Evolutionary conservation across 2,329 filamentous ascomycete genomes (phyloP).

Genomic region (Parafenestella ontariensis): DNA sequence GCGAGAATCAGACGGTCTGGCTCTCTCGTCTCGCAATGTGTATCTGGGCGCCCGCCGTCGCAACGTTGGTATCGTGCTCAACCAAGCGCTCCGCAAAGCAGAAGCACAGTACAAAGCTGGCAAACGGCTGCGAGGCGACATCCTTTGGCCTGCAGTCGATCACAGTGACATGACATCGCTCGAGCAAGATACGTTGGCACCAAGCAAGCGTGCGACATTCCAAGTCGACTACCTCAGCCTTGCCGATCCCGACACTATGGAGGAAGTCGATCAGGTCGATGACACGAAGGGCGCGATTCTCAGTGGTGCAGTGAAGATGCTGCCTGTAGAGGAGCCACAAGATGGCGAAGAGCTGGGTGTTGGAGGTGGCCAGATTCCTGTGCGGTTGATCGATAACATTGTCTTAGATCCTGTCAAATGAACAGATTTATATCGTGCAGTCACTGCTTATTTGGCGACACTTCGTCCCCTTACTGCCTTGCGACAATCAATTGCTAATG

Average conservation of each 20-base stretch:
- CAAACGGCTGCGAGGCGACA: conserved; percentile 64
- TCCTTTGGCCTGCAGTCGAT: conserved; percentile 74
- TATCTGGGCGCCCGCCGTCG: conserved; percentile 83
- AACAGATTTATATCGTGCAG: neutral
- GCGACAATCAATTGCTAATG: neutral
- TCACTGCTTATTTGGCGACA: neutral
- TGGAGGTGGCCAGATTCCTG: conserved; percentile 75
- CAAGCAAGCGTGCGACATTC: conserved; percentile 70
- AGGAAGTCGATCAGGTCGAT: conserved; percentile 78
- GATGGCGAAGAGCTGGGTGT: conserved; percentile 74
- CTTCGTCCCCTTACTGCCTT: neutral
- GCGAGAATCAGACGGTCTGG: conserved; percentile 81
- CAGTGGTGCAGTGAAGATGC: conserved; percentile 90
- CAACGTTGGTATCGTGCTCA: conserved; percentile 74
- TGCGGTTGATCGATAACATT: conserved; percentile 94
- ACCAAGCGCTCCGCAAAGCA: conserved; percentile 72
- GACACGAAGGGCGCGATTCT: conserved; percentile 76
- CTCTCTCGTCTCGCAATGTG: conserved; percentile 91
- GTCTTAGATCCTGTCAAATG: conserved; percentile 56
- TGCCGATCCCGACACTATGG: conserved; percentile 82
- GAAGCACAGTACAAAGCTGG: conserved; percentile 69
- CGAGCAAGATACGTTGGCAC: conserved; percentile 67
- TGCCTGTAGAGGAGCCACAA: conserved; percentile 74
- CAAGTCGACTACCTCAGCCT: conserved; percentile 94
- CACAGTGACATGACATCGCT: conserved; percentile 63